Percentiles rank a stretch among this genome's conserved stretches.
Conservation (phyloP, 164 flowering plant species). For the Aristolochia californica region DNA sequence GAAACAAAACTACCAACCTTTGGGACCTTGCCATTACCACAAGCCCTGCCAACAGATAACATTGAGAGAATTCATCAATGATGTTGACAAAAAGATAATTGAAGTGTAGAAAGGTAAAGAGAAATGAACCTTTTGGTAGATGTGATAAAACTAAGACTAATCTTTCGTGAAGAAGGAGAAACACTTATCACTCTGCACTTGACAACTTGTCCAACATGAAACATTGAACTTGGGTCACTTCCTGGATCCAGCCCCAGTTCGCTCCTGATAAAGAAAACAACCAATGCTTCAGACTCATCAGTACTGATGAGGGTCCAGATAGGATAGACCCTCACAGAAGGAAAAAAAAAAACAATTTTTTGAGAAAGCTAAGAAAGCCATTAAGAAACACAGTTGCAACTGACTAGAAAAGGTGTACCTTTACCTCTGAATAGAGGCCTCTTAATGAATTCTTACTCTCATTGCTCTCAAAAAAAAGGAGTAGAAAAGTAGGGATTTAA, state of each 20-base stretch:
- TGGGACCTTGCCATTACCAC: slow-evolving; percentile 34
- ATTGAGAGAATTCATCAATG: neutral
- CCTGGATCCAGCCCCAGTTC: slow-evolving; percentile 83
- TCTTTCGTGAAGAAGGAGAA: slow-evolving; percentile 48
- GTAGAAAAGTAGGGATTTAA: too few species aligned
- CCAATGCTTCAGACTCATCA: neutral
- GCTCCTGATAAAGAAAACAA: slow-evolving; percentile 35
- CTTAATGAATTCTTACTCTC: too few species aligned
- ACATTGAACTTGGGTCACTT: slow-evolving; percentile 46
- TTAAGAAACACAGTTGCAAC: neutral
- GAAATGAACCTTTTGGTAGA: slow-evolving; percentile 60
- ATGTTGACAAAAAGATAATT: too few species aligned
- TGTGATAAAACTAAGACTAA: slow-evolving; percentile 71
- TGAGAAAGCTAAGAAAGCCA: neutral
- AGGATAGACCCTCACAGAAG: too few species aligned
- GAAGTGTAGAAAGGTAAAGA: neutral
- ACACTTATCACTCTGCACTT: slow-evolving; percentile 78
- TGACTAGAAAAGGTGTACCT: neutral
- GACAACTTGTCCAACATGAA: slow-evolving; percentile 94
- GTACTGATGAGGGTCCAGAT: too few species aligned
- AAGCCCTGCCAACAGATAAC: slow-evolving; percentile 24
- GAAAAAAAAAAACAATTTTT: too few species aligned
- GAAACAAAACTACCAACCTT: slow-evolving; percentile 68
- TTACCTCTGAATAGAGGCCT: too few species aligned
- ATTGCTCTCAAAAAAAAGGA: too few species aligned